These are phyloP conservation scores for Pachysolen tannophilus DNA, from an alignment of 805 yeast genomes.

Conservation along the genomic window DNA sequence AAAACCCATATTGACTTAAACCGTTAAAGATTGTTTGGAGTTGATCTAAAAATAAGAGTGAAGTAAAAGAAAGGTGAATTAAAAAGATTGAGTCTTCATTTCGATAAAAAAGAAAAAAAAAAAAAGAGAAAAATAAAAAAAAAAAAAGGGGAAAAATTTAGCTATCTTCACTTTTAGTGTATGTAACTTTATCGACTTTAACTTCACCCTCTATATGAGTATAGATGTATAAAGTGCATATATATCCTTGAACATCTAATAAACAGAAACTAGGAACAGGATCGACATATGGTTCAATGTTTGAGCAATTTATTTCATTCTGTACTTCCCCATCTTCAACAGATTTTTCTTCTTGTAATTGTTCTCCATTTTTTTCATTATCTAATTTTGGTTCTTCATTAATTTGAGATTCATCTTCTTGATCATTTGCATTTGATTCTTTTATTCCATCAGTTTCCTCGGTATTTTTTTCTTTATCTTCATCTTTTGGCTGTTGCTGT, in stretches of 20 bases:
- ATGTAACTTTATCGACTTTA: conserved; percentile 81
- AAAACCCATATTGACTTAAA: no score
- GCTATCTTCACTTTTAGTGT: conserved; percentile 35
- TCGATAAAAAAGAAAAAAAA: background rate
- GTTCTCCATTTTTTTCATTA: no score
- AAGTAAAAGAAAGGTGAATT: no score
- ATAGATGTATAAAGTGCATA: conserved; percentile 79
- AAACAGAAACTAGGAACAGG: conserved; percentile 84
- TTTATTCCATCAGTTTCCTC: conserved; percentile 6
- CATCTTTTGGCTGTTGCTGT: no score
- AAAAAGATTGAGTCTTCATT: no score
- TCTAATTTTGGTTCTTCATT: conserved; percentile 16
- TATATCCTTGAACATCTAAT: conserved; percentile 73
- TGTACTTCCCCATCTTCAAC: conserved; percentile 13
- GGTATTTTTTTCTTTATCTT: conserved; percentile 5
- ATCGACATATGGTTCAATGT: conserved; percentile 20
- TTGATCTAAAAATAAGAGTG: no score
- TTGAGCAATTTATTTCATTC: conserved; percentile 12
- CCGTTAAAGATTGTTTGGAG: no score
- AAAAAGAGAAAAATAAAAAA: background rate
- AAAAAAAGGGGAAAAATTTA: background rate
- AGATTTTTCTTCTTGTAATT: conserved; percentile 1
- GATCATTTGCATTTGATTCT: background rate
- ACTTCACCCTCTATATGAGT: conserved; percentile 75
- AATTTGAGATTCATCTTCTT: conserved; percentile 9